A percentile compares a stretch with the other conserved stretches of the same genome.
Evolutionary conservation across 1,139 yeast species (phyloP).

Genomic region (Groenewaldozyma sp.): DNA sequence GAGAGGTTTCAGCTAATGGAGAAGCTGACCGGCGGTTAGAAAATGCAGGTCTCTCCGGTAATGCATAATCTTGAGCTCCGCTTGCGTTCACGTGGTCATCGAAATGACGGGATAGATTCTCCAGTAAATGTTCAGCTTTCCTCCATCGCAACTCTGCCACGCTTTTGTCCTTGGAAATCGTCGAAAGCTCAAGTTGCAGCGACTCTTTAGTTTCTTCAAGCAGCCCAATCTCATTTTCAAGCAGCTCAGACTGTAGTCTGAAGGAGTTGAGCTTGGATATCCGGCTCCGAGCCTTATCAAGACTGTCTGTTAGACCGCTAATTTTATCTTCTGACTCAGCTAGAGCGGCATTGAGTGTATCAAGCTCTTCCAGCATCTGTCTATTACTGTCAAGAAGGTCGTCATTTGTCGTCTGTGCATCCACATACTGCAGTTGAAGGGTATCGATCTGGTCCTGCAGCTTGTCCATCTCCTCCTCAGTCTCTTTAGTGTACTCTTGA

Average conservation of each 20-base stretch:
- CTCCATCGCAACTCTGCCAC: slow-evolving; percentile 18
- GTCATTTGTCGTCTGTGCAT: slow-evolving; percentile 12
- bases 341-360: slow-evolving; percentile 14
- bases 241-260: slow-evolving; percentile 13
- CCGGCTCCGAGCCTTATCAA: slow-evolving; percentile 13
- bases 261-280: slow-evolving; percentile 14
- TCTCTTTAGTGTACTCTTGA: slow-evolving; percentile 12
- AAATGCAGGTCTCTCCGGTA: no score
- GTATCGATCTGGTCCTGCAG: slow-evolving; percentile 15
- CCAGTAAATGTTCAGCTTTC: slow-evolving; percentile 18
- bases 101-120: slow-evolving; percentile 19
- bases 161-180: slow-evolving; percentile 13
- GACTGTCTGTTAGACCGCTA: slow-evolving; percentile 11
- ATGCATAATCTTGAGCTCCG: no score
- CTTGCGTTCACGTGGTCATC: no score
- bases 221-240: slow-evolving; percentile 17
- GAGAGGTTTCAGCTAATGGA: no score
- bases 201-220: slow-evolving; percentile 18
- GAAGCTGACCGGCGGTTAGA: no score
- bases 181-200: slow-evolving; percentile 15
- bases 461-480: slow-evolving; percentile 11
- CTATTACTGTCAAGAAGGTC: slow-evolving; percentile 14
- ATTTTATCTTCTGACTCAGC: slow-evolving; percentile 13
- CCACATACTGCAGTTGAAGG: slow-evolving; percentile 12
- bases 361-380: slow-evolving; percentile 16